Base-by-base conservation (phyloP, 495 filamentous ascomycete species). In the Acidiella bohemica region DNA sequence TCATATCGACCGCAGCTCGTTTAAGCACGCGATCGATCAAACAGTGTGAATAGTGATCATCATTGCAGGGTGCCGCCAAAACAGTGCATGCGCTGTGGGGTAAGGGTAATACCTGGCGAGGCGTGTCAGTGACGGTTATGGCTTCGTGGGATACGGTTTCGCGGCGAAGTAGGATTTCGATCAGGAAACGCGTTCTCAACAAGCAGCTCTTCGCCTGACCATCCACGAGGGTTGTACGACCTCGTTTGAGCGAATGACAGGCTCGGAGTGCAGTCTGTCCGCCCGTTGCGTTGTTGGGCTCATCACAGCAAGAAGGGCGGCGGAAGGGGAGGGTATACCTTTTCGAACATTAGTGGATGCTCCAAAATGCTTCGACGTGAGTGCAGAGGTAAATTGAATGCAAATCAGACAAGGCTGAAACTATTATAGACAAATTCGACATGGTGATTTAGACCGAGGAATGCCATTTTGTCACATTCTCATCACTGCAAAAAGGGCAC, bases 361-460 rank as follows among this genome's bases (percentile, higher is more conserved):
- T 10, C 3, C 20, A 37, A n/a, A 13, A n/a, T n/a, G n/a, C n/a
- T n/a, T n/a, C n/a, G n/a, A n/a, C n/a, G n/a, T n/a, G n/a, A n/a
- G n/a, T n/a, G n/a, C n/a, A 49, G 5, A 36, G 11, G 17, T 19
- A 13, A 25, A 24, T 24, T 12, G 16, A n/a, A 24, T 37, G 17
- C 7, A 47, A 49, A 68, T 93, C 86, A 94, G 85, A 93, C 86
- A 93, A 93, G 86, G 86, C 85, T 93, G 86, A 94, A 92, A 93
- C 84, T 78, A 57, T 53, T 60, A 70, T 59, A 65, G 75, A 83
- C 76, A 74, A 71, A 71, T 71, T 92, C 85, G 69, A 88, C 84
- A 92, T 78, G 55, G 58, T 76, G 61, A 66, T 92, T 93, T 77
- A 72, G 86, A 70, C 81, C 78, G 86, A 94, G 86, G 86, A 93